phyloP scores from a whole-genome alignment of 108 stramenopile species.

The Stephanodiscus triporus region DNA sequence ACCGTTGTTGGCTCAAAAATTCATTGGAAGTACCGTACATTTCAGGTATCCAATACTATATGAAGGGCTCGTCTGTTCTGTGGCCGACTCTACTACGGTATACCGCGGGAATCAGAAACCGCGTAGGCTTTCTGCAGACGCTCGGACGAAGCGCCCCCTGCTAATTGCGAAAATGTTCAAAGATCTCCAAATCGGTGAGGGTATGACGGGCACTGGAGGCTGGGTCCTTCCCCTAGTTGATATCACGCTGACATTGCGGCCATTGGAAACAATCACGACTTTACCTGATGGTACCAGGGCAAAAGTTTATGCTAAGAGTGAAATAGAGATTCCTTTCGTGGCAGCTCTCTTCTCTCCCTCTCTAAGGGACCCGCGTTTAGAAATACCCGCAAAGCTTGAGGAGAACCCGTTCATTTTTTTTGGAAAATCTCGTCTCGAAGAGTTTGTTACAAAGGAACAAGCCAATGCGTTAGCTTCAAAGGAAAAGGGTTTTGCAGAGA shows the following conservation, averaged over 20 bases:
- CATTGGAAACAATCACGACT: conserved; percentile 78
- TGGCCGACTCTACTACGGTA: conserved; percentile 59
- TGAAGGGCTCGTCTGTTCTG: conserved; percentile 84
- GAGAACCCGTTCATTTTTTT: conserved; percentile 63
- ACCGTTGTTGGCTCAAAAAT: conserved; percentile 59
- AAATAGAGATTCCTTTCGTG: conserved; percentile 73
- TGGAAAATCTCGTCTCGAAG: conserved; percentile 5
- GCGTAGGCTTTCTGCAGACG: conserved; percentile 37
- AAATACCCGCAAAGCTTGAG: conserved; percentile 59
- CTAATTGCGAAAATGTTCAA: conserved; percentile 54
- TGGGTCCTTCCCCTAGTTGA: conserved; percentile 62
- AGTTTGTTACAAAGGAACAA: not conserved
- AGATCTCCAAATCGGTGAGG: conserved; percentile 56
- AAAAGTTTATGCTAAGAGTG: conserved; percentile 86
- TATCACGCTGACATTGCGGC: conserved; percentile 79
- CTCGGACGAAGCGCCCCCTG: conserved; percentile 32
- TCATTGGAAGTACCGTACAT: conserved; percentile 81
- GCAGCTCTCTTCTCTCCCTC: conserved; percentile 76
- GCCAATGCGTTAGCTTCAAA: not conserved
- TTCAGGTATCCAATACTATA: conserved; percentile 81
- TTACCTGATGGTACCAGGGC: conserved; percentile 63
- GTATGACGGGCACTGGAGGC: conserved; percentile 79
- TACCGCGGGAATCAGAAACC: conserved; percentile 59
- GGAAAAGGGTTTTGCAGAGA: not conserved
- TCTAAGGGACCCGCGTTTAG: conserved; percentile 47